A percentile compares a stretch with the other conserved stretches of the same genome.
Conservation (phyloP, 306 rosid species). For the Heteromeles arbutifolia region DNA sequence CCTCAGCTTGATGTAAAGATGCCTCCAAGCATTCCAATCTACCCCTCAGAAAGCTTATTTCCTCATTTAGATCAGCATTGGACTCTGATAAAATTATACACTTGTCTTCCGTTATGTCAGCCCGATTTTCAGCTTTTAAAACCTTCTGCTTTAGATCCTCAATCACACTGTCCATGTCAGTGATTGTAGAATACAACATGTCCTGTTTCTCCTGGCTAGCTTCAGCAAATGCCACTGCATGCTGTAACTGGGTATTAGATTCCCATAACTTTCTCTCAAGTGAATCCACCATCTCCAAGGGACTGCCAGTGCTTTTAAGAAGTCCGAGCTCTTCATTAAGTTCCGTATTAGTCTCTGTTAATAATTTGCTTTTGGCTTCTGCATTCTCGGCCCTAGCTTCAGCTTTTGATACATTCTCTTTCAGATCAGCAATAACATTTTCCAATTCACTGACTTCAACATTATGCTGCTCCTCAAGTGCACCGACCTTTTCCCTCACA, state of each 20-base stretch:
- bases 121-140: conserved; percentile 63
- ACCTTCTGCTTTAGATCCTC: conserved; percentile 62
- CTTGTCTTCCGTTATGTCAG: conserved; percentile 70
- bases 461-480: conserved; percentile 40
- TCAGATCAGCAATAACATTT: conserved; percentile 25
- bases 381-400: conserved; percentile 43
- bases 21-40: conserved; percentile 59
- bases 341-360: conserved; percentile 30
- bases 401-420: conserved; percentile 30
- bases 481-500: conserved; percentile 33
- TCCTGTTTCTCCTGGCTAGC: conserved; percentile 80
- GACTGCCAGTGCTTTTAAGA: conserved; percentile 27
- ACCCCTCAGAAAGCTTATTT: conserved; percentile 51
- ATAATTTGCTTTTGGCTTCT: conserved; percentile 32
- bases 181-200: conserved; percentile 53
- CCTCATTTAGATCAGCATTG: conserved; percentile 59
- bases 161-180: conserved; percentile 80
- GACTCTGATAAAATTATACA: conserved; percentile 66
- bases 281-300: conserved; percentile 33
- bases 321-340: conserved; percentile 39
- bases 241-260: conserved; percentile 47
- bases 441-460: conserved; percentile 30
- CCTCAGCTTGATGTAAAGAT: conserved; percentile 63
- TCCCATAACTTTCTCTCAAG: conserved; percentile 58
- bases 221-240: conserved; percentile 75